phyloP scores from a whole-genome alignment of 2,329 filamentous ascomycete genomes.

The Didymella segeticola region DNA sequence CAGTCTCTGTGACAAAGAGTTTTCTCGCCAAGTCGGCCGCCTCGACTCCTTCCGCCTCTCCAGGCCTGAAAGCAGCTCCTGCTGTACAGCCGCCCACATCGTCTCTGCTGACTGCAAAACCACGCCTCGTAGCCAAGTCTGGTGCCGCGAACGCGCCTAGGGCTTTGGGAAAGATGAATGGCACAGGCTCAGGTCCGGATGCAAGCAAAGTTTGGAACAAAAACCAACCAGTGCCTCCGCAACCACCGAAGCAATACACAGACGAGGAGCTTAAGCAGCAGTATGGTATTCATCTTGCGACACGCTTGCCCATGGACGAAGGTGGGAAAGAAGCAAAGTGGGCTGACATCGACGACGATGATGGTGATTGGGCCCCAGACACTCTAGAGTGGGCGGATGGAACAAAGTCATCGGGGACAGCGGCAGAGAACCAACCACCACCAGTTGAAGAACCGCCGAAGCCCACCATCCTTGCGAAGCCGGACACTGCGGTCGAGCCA shows the following conservation, averaged over 20 bases:
- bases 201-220: constrained; percentile 85
- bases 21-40: constrained; percentile 76
- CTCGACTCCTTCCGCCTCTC: constrained; percentile 59
- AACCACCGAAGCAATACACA: constrained; percentile 81
- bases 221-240: constrained; percentile 75
- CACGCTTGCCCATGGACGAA: constrained; percentile 77
- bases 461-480: constrained; percentile 22
- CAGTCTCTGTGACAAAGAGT: constrained; percentile 83
- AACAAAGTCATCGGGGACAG: constrained; percentile 78
- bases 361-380: constrained; percentile 86
- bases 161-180: constrained; percentile 63
- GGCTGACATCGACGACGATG: constrained; percentile 89
- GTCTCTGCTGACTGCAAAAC: constrained; percentile 63
- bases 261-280: constrained; percentile 85
- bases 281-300: constrained; percentile 85
- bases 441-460: constrained; percentile 36
- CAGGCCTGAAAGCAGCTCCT: constrained; percentile 61
- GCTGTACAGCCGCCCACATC: constrained; percentile 45
- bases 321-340: constrained; percentile 77
- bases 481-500: constrained; percentile 49
- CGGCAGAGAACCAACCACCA: constrained; percentile 53
- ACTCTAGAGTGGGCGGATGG: constrained; percentile 88
- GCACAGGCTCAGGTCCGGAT: constrained; percentile 69
- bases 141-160: constrained; percentile 64
- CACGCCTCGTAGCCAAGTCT: constrained; percentile 78